A percentile compares a stretch with the other conserved stretches of the same genome.
Evolutionary conservation across 441 rosid genomes (phyloP).

Genomic region (Eruca vesicaria): DNA sequence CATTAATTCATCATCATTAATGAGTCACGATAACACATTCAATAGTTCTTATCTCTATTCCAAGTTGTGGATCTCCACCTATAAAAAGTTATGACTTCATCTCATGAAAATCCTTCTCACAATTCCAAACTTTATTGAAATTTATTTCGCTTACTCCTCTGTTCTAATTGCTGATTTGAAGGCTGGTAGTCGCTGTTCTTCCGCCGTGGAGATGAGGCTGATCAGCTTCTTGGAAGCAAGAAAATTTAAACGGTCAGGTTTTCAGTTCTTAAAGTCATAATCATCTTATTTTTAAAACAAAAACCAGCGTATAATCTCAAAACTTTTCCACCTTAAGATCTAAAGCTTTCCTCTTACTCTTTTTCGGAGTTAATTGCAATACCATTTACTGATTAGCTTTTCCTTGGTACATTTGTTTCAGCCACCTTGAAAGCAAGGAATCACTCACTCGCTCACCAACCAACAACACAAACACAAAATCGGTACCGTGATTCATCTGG

Average conservation of each 20-base stretch:
- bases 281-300: neutral
- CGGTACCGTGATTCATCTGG: constrained; percentile 46
- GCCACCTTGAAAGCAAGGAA: neutral
- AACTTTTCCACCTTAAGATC: neutral
- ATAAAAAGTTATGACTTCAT: neutral
- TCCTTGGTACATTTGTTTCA: neutral
- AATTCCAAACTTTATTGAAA: neutral
- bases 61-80: too few relatives aligned
- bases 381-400: neutral
- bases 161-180: neutral
- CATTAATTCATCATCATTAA: too few relatives aligned
- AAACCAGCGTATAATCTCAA: neutral
- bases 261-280: too few relatives aligned
- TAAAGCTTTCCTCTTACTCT: neutral
- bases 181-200: neutral
- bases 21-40: too few relatives aligned
- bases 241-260: neutral
- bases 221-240: too few relatives aligned
- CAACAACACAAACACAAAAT: constrained; percentile 43
- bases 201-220: too few relatives aligned
- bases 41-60: too few relatives aligned
- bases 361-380: neutral
- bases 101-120: neutral
- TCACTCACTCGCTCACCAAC: constrained; percentile 53
- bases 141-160: neutral